These are phyloP conservation scores for Wickerhamiella kazuoi DNA, from an alignment of 805 yeast species.

Conservation along the genomic window DNA sequence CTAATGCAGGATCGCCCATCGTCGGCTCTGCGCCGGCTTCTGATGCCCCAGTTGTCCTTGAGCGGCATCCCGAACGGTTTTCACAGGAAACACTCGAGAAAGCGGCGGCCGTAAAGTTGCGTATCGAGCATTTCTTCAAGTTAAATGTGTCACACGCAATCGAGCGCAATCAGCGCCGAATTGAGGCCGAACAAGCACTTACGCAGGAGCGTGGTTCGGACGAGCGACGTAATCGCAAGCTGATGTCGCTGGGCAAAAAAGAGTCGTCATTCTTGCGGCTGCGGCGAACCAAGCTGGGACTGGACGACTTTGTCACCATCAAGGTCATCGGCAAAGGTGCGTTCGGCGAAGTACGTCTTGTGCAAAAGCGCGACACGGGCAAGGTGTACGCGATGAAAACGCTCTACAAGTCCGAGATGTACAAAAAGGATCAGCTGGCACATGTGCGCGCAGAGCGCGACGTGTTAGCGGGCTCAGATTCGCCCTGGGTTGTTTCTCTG, in stretches of 20 bases:
- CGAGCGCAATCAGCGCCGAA: slow-evolving; percentile 84
- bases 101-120: slow-evolving; percentile 67
- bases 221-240: slow-evolving; percentile 69
- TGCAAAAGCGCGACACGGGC: slow-evolving; percentile 83
- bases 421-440: slow-evolving; percentile 81
- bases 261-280: slow-evolving; percentile 75
- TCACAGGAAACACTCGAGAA: slow-evolving; percentile 63
- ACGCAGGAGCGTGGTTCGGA: slow-evolving; percentile 59
- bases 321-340: slow-evolving; percentile 94
- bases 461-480: slow-evolving; percentile 76
- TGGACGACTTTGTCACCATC: slow-evolving; percentile 71
- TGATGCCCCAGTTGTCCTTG: slow-evolving; percentile 23
- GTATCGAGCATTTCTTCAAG: slow-evolving; percentile 70
- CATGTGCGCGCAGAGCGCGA: slow-evolving; percentile 94
- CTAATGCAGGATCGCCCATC: slow-evolving; percentile 5
- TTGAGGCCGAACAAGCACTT: slow-evolving; percentile 61
- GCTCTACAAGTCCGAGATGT: slow-evolving; percentile 77
- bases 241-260: slow-evolving; percentile 67
- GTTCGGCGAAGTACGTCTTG: slow-evolving; percentile 90
- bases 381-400: slow-evolving; percentile 92
- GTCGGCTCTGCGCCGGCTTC: slow-evolving; percentile 4
- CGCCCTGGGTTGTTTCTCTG: slow-evolving; percentile 76
- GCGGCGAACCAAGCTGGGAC: slow-evolving; percentile 62
- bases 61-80: slow-evolving; percentile 64
- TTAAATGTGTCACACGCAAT: slow-evolving; percentile 80